phyloP scores from a whole-genome alignment of 169 alveolate genomes.

The Plasmodium knowlesi region DNA sequence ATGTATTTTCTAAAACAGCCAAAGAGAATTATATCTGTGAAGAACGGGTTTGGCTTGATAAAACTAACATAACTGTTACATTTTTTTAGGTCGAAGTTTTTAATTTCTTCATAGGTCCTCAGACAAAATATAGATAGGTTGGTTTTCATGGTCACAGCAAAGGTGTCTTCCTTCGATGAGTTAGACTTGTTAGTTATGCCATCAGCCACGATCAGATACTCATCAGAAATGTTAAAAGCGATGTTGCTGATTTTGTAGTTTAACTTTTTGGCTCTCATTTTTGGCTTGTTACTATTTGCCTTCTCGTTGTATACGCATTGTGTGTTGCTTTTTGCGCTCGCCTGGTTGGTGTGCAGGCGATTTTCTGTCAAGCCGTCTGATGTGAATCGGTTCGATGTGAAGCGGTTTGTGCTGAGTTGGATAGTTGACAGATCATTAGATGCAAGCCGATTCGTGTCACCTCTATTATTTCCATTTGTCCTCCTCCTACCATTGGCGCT shows the following conservation, averaged over 20 bases:
- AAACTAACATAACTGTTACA: constrained; percentile 71
- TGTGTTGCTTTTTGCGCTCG: not conserved
- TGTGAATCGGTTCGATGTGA: not conserved
- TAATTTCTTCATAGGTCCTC: constrained; percentile 53
- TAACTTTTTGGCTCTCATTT: constrained; percentile 51
- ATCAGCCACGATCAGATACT: constrained; percentile 65
- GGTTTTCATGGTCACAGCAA: constrained; percentile 72
- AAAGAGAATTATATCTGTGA: constrained; percentile 34
- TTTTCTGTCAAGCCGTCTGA: not conserved
- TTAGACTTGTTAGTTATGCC: constrained; percentile 73
- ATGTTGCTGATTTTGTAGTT: constrained; percentile 68
- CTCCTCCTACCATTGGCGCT: not conserved
- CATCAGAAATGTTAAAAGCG: constrained; percentile 36
- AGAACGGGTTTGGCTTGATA: constrained; percentile 61
- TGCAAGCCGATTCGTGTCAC: not conserved
- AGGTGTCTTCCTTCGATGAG: constrained; percentile 24
- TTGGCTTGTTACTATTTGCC: constrained; percentile 25
- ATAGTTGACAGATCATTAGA: not conserved
- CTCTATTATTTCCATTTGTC: not conserved
- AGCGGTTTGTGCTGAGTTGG: too few relatives aligned
- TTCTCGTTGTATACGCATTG: constrained; percentile 37
- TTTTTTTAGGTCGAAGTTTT: constrained; percentile 53
- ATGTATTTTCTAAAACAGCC: constrained; percentile 62
- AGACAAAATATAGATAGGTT: constrained; percentile 42
- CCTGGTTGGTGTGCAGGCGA: not conserved